A percentile compares a stretch with the other conserved stretches of the same genome.
Evolutionary conservation across 2,329 filamentous ascomycete genomes (phyloP).

Genomic region (Camptophora hylomeconis): DNA sequence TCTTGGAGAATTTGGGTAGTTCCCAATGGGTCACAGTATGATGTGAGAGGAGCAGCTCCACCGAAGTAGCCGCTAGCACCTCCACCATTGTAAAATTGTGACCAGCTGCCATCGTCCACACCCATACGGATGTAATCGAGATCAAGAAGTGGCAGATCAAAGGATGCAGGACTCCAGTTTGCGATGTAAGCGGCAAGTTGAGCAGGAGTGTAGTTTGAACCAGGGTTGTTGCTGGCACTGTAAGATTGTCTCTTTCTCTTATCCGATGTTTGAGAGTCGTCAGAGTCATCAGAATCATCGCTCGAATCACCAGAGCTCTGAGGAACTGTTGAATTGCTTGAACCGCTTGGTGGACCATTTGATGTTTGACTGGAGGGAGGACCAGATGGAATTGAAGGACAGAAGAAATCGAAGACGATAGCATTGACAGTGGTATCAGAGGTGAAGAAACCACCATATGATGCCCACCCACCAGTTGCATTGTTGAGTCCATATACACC

Average conservation of each 20-base stretch:
- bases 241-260: no score
- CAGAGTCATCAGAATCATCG: not conserved
- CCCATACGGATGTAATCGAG: slow-evolving; percentile 6
- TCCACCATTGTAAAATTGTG: no score
- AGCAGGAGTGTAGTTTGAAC: not conserved
- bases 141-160: slow-evolving; percentile 2
- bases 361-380: no score
- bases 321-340: no score
- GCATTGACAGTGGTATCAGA: no score
- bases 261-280: not conserved
- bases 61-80: no score
- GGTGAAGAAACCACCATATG: slow-evolving; percentile 3
- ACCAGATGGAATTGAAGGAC: slow-evolving; percentile 1
- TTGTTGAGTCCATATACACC: not conserved
- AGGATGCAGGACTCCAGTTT: not conserved
- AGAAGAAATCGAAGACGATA: slow-evolving; percentile 5
- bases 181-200: not conserved
- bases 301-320: not conserved
- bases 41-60: no score
- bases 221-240: not conserved
- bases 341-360: no score
- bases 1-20: no score
- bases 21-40: no score
- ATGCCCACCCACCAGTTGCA: slow-evolving; percentile 2
- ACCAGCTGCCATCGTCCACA: slow-evolving; percentile 5